Percentiles rank a stretch among this genome's conserved stretches.
These are phyloP conservation scores for Garcia nutans DNA, from an alignment of 345 rosid species.

Conservation along the genomic window DNA sequence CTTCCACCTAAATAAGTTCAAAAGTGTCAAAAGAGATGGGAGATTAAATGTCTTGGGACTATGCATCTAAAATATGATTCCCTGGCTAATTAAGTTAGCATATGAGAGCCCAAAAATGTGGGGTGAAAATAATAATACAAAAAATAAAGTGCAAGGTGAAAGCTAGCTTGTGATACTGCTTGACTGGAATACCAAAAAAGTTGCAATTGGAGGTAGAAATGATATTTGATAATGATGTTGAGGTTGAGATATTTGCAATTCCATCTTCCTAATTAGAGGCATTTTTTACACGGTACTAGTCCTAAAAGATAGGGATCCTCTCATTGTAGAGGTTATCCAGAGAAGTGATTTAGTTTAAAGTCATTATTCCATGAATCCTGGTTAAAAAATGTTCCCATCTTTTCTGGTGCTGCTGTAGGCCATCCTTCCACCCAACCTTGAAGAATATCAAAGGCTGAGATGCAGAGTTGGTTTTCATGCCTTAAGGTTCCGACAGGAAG, in stretches of 20 bases:
- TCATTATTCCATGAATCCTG: slow-evolving; percentile 1
- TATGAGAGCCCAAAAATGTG: neutral
- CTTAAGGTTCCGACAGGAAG: slow-evolving; percentile 73
- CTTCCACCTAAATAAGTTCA: neutral
- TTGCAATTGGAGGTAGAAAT: no score
- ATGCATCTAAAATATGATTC: neutral
- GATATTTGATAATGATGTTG: no score
- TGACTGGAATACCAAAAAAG: no score
- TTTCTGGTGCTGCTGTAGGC: slow-evolving; percentile 51
- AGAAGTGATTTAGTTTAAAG: neutral
- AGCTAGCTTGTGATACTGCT: neutral
- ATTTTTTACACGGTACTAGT: no score
- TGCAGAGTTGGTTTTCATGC: slow-evolving; percentile 93
- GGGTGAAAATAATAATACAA: neutral
- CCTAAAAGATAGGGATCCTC: no score
- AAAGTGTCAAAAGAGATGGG: neutral
- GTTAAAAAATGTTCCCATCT: neutral
- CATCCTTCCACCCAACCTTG: slow-evolving; percentile 68
- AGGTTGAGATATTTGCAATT: no score
- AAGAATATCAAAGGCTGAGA: slow-evolving; percentile 90
- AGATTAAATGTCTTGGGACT: neutral
- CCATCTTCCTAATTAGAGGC: no score
- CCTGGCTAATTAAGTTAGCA: neutral
- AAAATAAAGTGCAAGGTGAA: neutral
- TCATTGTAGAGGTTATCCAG: no score